These are phyloP conservation scores for Nitzschia putrida DNA, from an alignment of 108 stramenopile genomes.

Conservation along the genomic window DNA sequence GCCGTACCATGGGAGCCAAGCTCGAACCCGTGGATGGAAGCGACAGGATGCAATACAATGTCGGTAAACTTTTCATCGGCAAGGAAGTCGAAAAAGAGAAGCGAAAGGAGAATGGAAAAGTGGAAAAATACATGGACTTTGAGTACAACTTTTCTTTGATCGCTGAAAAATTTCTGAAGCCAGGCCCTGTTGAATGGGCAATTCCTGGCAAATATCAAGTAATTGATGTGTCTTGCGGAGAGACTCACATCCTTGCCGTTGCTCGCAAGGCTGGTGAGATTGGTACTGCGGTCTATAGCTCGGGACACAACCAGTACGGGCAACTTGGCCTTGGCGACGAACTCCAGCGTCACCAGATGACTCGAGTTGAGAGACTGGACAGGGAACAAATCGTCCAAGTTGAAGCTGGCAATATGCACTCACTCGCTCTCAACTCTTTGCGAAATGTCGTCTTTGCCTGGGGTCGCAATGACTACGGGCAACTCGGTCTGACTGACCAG, in stretches of 20 bases:
- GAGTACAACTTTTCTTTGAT: constrained; percentile 11
- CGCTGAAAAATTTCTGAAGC: constrained; percentile 39
- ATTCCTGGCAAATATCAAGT: constrained; percentile 33
- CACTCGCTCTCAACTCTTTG: constrained; percentile 60
- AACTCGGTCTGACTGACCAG: constrained; percentile 59
- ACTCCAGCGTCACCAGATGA: constrained; percentile 35
- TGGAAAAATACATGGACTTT: neutral
- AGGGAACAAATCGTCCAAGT: constrained; percentile 60
- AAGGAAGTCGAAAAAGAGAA: constrained; percentile 16
- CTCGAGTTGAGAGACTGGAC: constrained; percentile 41
- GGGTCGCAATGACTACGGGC: constrained; percentile 87
- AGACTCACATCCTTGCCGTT: constrained; percentile 80
- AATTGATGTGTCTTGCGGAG: constrained; percentile 74
- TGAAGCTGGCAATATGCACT: constrained; percentile 75
- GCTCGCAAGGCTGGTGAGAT: constrained; percentile 43
- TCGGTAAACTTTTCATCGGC: constrained; percentile 19
- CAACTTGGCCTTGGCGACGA: constrained; percentile 86
- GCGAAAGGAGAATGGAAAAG: constrained; percentile 1
- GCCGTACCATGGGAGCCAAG: constrained; percentile 18
- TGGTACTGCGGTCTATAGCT: constrained; percentile 53
- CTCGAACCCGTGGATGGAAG: neutral
- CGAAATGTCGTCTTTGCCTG: constrained; percentile 69
- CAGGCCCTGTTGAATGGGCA: constrained; percentile 28
- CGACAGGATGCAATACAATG: constrained; percentile 15
- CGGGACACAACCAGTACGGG: constrained; percentile 90